A percentile compares a stretch with the other conserved stretches of the same genome.
These are phyloP conservation scores for Nemania diffusa DNA, from an alignment of 2,329 filamentous ascomycete species.

Conservation along the genomic window DNA sequence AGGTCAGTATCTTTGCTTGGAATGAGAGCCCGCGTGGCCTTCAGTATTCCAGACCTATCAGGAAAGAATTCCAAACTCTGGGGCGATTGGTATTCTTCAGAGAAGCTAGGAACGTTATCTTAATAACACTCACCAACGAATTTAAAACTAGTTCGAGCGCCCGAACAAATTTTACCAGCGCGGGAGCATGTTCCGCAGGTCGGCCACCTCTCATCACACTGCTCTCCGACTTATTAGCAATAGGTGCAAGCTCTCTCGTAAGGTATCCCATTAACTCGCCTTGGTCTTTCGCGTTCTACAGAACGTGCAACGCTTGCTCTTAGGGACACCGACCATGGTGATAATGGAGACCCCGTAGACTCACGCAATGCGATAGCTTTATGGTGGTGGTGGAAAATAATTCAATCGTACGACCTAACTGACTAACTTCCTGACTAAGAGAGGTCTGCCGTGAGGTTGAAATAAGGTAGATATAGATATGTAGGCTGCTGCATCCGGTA, in stretches of 20 bases:
- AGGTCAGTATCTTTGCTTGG: constrained; percentile 21
- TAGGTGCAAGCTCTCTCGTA: neutral
- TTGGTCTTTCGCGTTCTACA: constrained; percentile 48
- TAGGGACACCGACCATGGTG: constrained; percentile 48
- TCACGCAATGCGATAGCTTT: neutral
- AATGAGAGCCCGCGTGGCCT: neutral
- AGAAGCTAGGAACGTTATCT: neutral
- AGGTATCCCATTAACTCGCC: constrained; percentile 28
- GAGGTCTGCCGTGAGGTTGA: constrained; percentile 26
- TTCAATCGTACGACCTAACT: neutral
- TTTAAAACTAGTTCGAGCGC: constrained; percentile 43
- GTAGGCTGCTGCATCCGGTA: constrained; percentile 23
- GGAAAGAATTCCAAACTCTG: neutral
- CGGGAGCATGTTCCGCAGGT: constrained; percentile 46
- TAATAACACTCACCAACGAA: constrained; percentile 37
- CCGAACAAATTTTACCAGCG: constrained; percentile 45
- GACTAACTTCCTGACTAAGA: constrained; percentile 16
- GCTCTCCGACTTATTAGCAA: constrained; percentile 27
- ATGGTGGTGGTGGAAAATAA: neutral
- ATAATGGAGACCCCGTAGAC: no score
- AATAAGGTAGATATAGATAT: constrained; percentile 28
- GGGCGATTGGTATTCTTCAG: neutral
- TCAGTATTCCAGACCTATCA: neutral
- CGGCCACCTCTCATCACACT: constrained; percentile 50
- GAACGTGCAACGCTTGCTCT: constrained; percentile 48